phyloP scores from a whole-genome alignment of 2,329 filamentous ascomycete species.

The Zymoseptoria brevis region DNA sequence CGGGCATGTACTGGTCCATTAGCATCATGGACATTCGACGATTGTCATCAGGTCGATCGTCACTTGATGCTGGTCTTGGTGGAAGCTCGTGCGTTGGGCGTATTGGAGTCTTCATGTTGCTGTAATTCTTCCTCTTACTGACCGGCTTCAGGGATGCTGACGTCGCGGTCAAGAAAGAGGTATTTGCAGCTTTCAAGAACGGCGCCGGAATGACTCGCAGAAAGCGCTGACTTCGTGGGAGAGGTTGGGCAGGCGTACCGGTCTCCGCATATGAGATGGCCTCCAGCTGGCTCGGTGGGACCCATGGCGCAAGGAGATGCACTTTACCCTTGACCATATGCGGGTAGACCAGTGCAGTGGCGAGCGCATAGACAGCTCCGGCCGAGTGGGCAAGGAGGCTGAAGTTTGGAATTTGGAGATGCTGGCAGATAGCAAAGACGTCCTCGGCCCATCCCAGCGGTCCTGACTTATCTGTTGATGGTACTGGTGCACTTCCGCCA shows the following conservation, averaged over 20 bases:
- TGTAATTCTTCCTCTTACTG: constrained; percentile 18
- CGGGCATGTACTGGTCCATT: constrained; percentile 42
- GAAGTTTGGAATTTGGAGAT: constrained; percentile 88
- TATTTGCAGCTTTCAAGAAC: constrained; percentile 88
- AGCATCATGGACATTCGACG: constrained; percentile 42
- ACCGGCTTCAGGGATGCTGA: constrained; percentile 46
- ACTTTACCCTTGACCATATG: constrained; percentile 92
- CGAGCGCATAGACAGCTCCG: constrained; percentile 94
- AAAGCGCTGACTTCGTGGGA: constrained; percentile 87
- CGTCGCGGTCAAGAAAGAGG: constrained; percentile 87
- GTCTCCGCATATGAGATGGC: constrained; percentile 46
- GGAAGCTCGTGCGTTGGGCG: constrained; percentile 6
- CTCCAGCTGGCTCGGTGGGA: constrained; percentile 87
- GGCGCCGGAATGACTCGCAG: constrained; percentile 83
- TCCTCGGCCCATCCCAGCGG: constrained; percentile 92
- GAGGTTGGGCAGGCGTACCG: constrained; percentile 69
- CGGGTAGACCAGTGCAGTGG: constrained; percentile 89
- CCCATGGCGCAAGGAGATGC: constrained; percentile 92
- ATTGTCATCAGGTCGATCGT: constrained; percentile 24
- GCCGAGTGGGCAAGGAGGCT: constrained; percentile 94
- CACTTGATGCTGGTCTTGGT: constrained; percentile 16
- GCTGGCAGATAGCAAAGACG: constrained; percentile 86
- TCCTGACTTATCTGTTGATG: constrained; percentile 66
- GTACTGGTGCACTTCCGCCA: constrained; percentile 79
- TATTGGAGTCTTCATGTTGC: constrained; percentile 10